Base-by-base conservation (phyloP, 768 basidiomycete species). In the Lactarius trivialis region DNA sequence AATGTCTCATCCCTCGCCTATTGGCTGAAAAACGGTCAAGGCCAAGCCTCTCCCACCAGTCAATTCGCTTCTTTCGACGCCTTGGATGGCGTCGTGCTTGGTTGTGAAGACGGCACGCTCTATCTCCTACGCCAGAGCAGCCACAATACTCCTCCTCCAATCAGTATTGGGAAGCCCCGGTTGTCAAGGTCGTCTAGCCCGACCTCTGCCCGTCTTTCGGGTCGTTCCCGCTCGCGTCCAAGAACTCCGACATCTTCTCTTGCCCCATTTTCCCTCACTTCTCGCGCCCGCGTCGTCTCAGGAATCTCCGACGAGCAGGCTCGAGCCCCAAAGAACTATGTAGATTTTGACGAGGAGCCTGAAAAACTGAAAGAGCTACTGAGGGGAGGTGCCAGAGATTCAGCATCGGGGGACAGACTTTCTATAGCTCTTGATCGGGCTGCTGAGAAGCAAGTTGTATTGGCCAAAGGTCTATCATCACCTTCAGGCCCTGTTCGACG, bases 301-400 rank as follows among this genome's bases (percentile, higher is more conserved):
- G 85, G 84, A 12, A 74, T 93, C 5, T 88, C 83, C 8, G 76
- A 76, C 9, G 86, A 89, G 63, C 81, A 81, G 62, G 88, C 82
- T 0, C 87, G 91, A 70, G 91, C 90, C 0, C 84, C 88, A 0
- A 89, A 82, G 73, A 89, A 84, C 66, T 85, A 82, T 68, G 85
- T 91, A 1, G 91, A 93, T 69, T 90, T 85, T 60, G 91, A 92
- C 2, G 88, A 91, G 49, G 91, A 93, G 69, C 78, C 85, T 2
- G 86, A 85, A 58, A 85, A 84, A 66, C 76, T 93, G 64, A 90
- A 88, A 70, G 86, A 84, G 37, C 77, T 93, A 69, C 72, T 93
- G 34, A 86, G 84, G 68, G 83, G 81, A 11, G 73, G 74, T 36
- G 76, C 73, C 19, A 83, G 69, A 53, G 71, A 73, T 32, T 74